Conservation (phyloP, 2,329 filamentous ascomycete genomes). For the Penicillium sp. region DNA sequence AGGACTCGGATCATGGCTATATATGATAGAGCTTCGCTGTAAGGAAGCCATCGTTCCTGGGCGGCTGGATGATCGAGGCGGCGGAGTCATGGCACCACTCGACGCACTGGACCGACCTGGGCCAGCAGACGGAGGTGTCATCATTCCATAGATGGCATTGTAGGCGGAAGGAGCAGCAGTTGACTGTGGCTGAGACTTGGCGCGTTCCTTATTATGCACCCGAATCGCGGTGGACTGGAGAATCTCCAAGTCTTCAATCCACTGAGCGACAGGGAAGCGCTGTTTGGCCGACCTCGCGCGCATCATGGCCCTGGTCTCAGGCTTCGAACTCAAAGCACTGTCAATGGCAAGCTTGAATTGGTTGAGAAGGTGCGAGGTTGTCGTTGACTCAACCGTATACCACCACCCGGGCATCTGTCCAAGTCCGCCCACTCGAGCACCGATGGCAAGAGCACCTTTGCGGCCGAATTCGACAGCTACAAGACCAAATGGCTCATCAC, state of each 20-base stretch:
- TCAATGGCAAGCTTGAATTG: constrained; percentile 67
- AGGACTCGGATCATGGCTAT: constrained; percentile 41
- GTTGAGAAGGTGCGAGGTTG: constrained; percentile 62
- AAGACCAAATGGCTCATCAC: constrained; percentile 69
- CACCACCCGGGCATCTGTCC: constrained; percentile 74
- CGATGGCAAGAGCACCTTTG: constrained; percentile 68
- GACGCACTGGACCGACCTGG: constrained; percentile 23
- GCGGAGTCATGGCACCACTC: constrained; percentile 29
- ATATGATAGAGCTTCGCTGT: constrained; percentile 42
- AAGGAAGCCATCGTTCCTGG: constrained; percentile 39
- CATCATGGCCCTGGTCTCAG: constrained; percentile 61
- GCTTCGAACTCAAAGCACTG: constrained; percentile 60
- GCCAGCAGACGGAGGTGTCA: constrained; percentile 27
- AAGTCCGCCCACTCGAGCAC: constrained; percentile 65
- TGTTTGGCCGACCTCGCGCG: constrained; percentile 65
- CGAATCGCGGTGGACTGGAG: constrained; percentile 63
- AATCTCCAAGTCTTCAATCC: constrained; percentile 65
- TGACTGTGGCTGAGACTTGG: constrained; percentile 33
- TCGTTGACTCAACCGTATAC: constrained; percentile 68
- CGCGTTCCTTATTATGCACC: constrained; percentile 51
- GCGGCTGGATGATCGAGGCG: constrained; percentile 38
- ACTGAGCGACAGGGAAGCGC: constrained; percentile 67
- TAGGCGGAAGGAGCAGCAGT: constrained; percentile 43
- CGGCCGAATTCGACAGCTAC: constrained; percentile 70
- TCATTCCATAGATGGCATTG: constrained; percentile 44